A percentile compares a stretch with the other conserved stretches of the same genome.
phyloP scores from a whole-genome alignment of 352 stramenopile species.

The Peronosclerospora sorghi region DNA sequence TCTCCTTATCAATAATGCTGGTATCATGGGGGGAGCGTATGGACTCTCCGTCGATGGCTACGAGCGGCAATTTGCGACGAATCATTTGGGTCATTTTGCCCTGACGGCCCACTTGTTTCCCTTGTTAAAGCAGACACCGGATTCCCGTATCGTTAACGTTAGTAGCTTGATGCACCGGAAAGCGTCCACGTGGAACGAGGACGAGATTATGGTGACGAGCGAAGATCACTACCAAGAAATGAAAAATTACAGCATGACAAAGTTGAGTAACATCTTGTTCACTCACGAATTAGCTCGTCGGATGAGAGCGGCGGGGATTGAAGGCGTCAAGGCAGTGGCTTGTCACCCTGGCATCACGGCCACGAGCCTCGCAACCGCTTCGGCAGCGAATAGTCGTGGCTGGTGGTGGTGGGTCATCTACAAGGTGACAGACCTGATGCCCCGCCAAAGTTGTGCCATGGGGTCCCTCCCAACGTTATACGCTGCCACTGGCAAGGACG shows the following conservation, averaged over 20 bases:
- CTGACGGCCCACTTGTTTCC: conserved; percentile 15
- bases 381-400: background rate
- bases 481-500: conserved; percentile 18
- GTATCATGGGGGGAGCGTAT: conserved; percentile 12
- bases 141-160: conserved; percentile 11
- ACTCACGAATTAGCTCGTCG: conserved; percentile 31
- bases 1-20: conserved; percentile 21
- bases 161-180: conserved; percentile 28
- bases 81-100: conserved; percentile 22
- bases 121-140: background rate
- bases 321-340: conserved; percentile 14
- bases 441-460: background rate
- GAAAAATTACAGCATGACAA: conserved; percentile 30
- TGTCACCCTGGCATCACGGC: conserved; percentile 29
- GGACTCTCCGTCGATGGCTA: conserved; percentile 13
- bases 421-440: background rate
- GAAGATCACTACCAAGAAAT: background rate
- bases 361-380: conserved; percentile 1
- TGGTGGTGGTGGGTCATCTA: background rate
- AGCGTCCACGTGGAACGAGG: background rate
- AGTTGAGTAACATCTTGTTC: conserved; percentile 48
- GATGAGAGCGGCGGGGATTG: conserved; percentile 8
- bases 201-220: background rate
- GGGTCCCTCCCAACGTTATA: conserved; percentile 36
- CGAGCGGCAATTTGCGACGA: conserved; percentile 20